Base-by-base conservation (phyloP, 2,329 filamentous ascomycete species). In the Graphilbum fragrans region DNA sequence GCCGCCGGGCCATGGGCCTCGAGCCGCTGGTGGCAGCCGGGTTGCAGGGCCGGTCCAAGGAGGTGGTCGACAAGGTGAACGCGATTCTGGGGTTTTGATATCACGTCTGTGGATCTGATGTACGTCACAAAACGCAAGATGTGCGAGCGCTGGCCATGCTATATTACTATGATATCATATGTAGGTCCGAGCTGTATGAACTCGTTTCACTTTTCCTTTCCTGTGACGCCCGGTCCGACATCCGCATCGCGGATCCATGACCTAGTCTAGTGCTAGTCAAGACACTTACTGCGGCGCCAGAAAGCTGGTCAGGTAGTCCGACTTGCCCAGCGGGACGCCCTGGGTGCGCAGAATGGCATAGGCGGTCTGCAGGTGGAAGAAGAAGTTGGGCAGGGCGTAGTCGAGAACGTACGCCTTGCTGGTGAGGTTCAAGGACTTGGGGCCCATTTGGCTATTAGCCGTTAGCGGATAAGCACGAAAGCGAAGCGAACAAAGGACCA, bases 271-370 rank as follows among this genome's bases (percentile, higher is more conserved):
- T 8, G 11, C 29, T 31, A 16, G 7, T 14, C 3, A 44, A 18
- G 27, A 39, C 45, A 50, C 25, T n/a, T n/a, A n/a, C n/a, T n/a
- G n/a, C n/a, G n/a, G n/a, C n/a, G n/a, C n/a, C n/a, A n/a, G n/a
- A 39, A 51, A 55, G 23, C 39, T 4, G 12, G n/a, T 39, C 37
- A 77, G 49, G 51, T 64, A 79, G 49, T 79, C 72, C 18, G 47
- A 31, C 63, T 80, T 80, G 11, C 75, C 75, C 23, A 82, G 19
- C 1, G 64, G 64, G 14, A 79, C 70, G 0, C 75, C 76, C 54
- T 70, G 64, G 37, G 59, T 61, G 38, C 77, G 60, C 50, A 80
- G 51, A 38, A 82, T 69, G 2, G 54, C 60, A 54, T 81, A 80
- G 7, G 69, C 67, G 6, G 65, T 74, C 20, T 59, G 64, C 5